Evolutionary conservation across 1,284 basidiomycete species (phyloP), one percentile per base, ranked within the genome.

Genomic region (Moesziomyces sp.): DNA sequence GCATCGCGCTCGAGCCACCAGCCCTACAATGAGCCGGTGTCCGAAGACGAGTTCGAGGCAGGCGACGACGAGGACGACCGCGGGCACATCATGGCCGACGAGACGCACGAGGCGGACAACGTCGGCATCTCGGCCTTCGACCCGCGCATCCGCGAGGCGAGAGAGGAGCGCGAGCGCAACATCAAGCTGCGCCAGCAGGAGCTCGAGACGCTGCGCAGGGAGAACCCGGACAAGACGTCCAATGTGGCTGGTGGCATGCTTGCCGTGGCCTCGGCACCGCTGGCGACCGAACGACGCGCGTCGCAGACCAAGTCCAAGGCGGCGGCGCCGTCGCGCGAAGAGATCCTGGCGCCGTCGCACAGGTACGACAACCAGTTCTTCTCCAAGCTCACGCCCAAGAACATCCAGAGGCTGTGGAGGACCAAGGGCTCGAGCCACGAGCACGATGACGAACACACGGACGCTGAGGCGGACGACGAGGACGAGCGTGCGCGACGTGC

Each of bases 391-490:
- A 81, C 80, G 40, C 80, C 80, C 13, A 74, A 73, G 49, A 83
- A 82, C 60, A 73, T 84, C 42, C 74, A 78, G 53, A 58, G 76
- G 10, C 67, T 84, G 11, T 84, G 76, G 77, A 71, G 78, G 50
- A 76, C 78, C 52, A 77, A 80, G 59, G 68, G 67, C 3, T 53
- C 50, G 13, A 61, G 51, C 35, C 55, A 61, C 49, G 65, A 61
- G 53, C 71, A 75, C 42, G 73, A 52, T n/a, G 67, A 64, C 3
- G 65, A 56, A 5, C 65, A 70, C 24, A 62, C 60, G 7, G 70
- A 73, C 16, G 77, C 65, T 14, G 74, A 73, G 23, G 83, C 80
- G n/a, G 86, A 87, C 18, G 85, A 84, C 19, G 84, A 85, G 21
- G 83, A 83, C 42, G 83, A 83, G 23, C 77, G 71, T 3, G 62